phyloP scores from a whole-genome alignment of 2,329 filamentous ascomycete genomes.

The Fusarium solani-melongenae region DNA sequence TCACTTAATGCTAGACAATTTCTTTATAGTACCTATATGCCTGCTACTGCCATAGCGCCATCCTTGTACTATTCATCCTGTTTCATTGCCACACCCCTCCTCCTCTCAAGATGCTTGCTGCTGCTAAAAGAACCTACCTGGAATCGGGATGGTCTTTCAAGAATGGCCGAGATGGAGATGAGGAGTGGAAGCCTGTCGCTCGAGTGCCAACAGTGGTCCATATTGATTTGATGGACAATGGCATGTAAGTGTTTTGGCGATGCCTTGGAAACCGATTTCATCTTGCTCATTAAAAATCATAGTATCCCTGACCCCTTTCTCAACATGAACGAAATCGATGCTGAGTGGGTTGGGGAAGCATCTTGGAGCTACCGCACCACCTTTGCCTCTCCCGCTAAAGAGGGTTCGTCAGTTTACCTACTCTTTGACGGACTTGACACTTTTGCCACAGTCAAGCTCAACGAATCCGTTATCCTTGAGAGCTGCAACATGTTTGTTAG shows the following conservation, averaged over 20 bases:
- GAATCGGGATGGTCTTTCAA: background rate
- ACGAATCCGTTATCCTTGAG: background rate
- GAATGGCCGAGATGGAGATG: background rate
- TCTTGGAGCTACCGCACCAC: slow-evolving; percentile 12
- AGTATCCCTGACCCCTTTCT: slow-evolving; percentile 7
- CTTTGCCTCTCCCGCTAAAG: background rate
- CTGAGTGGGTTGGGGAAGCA: background rate
- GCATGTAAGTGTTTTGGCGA: background rate
- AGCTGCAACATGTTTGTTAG: slow-evolving; percentile 15
- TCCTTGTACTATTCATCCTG: background rate
- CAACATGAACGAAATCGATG: background rate
- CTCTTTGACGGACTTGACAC: slow-evolving; percentile 12
- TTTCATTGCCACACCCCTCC: background rate
- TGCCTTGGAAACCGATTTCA: background rate
- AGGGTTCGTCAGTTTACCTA: background rate
- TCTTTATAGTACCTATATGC: background rate
- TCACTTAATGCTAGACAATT: background rate
- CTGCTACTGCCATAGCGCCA: background rate
- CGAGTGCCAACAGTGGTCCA: slow-evolving; percentile 20
- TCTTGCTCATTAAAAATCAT: background rate
- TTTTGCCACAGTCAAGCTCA: background rate
- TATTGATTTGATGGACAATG: slow-evolving; percentile 20
- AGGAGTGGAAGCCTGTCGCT: background rate
- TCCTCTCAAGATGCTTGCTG: background rate
- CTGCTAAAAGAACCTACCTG: background rate